Conservation (phyloP, 352 stramenopile species). For the Phytopythium ostracodes region DNA sequence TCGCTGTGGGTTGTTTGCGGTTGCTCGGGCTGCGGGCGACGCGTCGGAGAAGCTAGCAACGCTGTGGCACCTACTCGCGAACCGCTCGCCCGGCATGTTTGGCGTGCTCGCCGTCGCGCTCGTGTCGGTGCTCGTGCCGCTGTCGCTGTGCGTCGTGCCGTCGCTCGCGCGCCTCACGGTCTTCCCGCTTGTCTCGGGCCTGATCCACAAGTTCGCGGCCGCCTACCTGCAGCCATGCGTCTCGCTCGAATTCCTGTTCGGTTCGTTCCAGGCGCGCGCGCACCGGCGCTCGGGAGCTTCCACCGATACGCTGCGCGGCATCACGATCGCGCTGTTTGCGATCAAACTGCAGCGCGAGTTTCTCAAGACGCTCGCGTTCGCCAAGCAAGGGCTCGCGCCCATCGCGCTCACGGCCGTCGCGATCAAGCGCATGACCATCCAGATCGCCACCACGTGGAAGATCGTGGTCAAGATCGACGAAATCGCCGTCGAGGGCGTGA, state of each 20-base stretch:
- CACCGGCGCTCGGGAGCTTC: constrained; percentile 8
- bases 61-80: constrained; percentile 25
- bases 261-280: constrained; percentile 33
- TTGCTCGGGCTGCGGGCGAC: neutral
- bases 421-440: constrained; percentile 42
- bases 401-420: constrained; percentile 30
- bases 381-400: constrained; percentile 50
- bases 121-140: constrained; percentile 46
- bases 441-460: constrained; percentile 48
- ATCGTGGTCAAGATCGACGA: constrained; percentile 50
- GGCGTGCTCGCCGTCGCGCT: constrained; percentile 45
- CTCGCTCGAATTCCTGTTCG: constrained; percentile 44
- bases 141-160: constrained; percentile 63
- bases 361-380: constrained; percentile 51
- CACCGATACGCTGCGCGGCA: constrained; percentile 26
- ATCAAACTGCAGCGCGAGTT: constrained; percentile 47
- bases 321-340: constrained; percentile 52
- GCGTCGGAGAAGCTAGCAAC: constrained; percentile 11
- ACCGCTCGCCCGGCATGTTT: constrained; percentile 31
- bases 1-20: too few relatives aligned
- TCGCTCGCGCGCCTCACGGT: constrained; percentile 47
- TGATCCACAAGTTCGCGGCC: constrained; percentile 50
- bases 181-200: constrained; percentile 49
- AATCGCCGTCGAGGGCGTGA: constrained; percentile 32
- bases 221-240: constrained; percentile 52